Percentiles rank a stretch among this genome's conserved stretches.
These are phyloP conservation scores for Rhododendron kiyosumense DNA, from an alignment of 148 eudicot species.

Conservation along the genomic window DNA sequence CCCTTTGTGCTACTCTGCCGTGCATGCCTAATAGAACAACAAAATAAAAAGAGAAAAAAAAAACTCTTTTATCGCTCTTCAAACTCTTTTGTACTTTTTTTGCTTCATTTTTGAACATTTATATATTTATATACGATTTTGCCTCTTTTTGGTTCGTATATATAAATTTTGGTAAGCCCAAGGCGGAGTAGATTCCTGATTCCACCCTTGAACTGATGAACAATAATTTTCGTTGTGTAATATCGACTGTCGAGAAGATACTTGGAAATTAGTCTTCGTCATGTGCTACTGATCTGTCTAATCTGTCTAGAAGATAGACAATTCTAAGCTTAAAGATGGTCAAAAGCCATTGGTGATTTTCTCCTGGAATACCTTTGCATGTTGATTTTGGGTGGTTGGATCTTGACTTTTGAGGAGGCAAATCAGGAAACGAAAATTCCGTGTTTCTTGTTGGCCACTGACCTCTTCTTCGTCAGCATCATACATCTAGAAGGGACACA, in stretches of 20 bases:
- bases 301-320: background rate
- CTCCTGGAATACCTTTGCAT: background rate
- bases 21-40: no score
- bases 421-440: background rate
- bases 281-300: background rate
- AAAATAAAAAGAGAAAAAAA: no score
- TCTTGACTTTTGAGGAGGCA: background rate
- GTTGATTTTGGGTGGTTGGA: conserved; percentile 1
- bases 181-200: no score
- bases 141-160: no score
- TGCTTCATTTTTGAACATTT: no score
- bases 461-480: background rate
- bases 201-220: no score
- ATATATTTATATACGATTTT: no score
- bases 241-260: no score
- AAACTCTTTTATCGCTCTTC: no score
- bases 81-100: no score
- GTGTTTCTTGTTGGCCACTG: background rate
- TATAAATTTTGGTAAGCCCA: no score
- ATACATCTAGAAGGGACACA: background rate
- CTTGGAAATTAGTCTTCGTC: background rate
- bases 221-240: background rate
- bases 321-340: background rate
- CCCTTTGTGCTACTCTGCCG: no score
- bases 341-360: background rate